Conservation (phyloP, 371 early-diverging fungal species). For the Lichtheimia ornata region DNA sequence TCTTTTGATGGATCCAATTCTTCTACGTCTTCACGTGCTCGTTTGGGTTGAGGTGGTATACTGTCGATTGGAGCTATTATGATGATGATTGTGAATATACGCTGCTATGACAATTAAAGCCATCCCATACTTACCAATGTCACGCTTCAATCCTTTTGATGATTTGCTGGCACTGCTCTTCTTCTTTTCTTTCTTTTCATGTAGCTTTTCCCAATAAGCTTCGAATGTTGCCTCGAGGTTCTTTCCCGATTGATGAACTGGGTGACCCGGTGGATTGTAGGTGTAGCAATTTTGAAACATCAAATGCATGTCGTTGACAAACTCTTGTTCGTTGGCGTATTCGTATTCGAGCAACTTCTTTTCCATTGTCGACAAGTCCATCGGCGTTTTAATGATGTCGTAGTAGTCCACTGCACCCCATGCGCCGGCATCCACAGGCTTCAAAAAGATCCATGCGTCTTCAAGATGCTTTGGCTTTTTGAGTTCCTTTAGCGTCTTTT, state of each 20-base stretch:
- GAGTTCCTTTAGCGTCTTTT: slow-evolving; percentile 38
- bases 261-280: slow-evolving; percentile 85
- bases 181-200: slow-evolving; percentile 24
- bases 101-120: too few species aligned
- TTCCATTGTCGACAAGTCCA: slow-evolving; percentile 94
- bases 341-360: slow-evolving; percentile 63
- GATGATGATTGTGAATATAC: too few species aligned
- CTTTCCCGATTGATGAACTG: slow-evolving; percentile 65
- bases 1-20: too few species aligned
- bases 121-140: too few species aligned
- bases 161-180: too few species aligned
- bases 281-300: slow-evolving; percentile 88
- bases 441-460: slow-evolving; percentile 59
- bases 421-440: slow-evolving; percentile 90
- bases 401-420: slow-evolving; percentile 90
- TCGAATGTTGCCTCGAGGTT: slow-evolving; percentile 56
- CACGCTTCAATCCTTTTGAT: too few species aligned
- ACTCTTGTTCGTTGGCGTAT: slow-evolving; percentile 48
- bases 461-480: slow-evolving; percentile 27
- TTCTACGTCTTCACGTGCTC: too few species aligned
- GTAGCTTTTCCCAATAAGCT: slow-evolving; percentile 70
- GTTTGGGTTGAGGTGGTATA: too few species aligned
- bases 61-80: too few species aligned
- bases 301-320: slow-evolving; percentile 61
- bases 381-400: slow-evolving; percentile 89